phyloP scores from a whole-genome alignment of 495 filamentous ascomycete species.

The Talaromyces thailandensis region DNA sequence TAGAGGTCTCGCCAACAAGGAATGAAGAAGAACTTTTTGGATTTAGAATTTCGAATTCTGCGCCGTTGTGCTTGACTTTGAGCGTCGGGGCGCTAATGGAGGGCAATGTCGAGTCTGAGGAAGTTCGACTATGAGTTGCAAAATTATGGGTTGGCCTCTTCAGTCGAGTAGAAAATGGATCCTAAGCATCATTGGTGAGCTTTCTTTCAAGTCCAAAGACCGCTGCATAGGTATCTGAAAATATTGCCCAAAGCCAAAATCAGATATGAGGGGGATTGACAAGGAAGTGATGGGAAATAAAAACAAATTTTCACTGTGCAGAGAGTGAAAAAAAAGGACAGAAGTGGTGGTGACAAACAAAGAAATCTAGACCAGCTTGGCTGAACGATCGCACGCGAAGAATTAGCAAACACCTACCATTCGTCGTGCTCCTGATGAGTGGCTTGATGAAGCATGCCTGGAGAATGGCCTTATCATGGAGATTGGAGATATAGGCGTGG shows the following conservation, averaged over 20 bases:
- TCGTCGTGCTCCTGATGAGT: neutral
- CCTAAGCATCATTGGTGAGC: too few species aligned
- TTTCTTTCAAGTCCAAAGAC: neutral
- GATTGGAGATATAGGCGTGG: constrained; percentile 4
- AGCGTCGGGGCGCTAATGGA: constrained; percentile 15
- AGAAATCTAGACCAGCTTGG: neutral
- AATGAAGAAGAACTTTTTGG: constrained; percentile 19
- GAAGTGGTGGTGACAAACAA: neutral
- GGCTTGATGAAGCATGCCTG: neutral
- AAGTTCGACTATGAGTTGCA: constrained; percentile 10
- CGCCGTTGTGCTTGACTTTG: constrained; percentile 31
- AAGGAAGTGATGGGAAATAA: neutral
- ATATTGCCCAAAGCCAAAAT: neutral
- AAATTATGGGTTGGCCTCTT: constrained; percentile 12
- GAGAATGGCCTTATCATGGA: neutral
- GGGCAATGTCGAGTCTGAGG: constrained; percentile 25
- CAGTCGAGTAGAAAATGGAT: constrained; percentile 34
- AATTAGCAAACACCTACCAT: neutral
- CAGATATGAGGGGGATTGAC: neutral
- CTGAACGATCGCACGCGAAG: neutral
- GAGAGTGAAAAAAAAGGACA: neutral
- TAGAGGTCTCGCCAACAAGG: neutral
- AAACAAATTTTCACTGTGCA: neutral
- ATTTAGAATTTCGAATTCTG: constrained; percentile 39
- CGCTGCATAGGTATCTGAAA: too few species aligned